Evolutionary conservation across 1,284 basidiomycete species (phyloP).

Genomic region (Boletus semigastroideus): DNA sequence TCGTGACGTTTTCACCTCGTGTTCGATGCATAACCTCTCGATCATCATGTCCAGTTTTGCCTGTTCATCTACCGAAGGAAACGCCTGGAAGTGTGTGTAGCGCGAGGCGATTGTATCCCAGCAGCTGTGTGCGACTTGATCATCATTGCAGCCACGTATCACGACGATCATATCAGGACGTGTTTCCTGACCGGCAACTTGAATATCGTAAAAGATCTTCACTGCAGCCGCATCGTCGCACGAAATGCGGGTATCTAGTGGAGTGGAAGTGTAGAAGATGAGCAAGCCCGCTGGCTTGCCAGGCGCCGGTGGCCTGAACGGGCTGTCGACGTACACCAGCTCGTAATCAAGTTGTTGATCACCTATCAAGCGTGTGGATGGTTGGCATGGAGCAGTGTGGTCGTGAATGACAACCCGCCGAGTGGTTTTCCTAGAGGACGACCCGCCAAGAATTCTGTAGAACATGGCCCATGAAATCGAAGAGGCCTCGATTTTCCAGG

Average conservation of each 20-base stretch:
- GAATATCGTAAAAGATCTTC: not conserved
- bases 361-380: not conserved
- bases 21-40: not conserved
- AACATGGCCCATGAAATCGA: not conserved
- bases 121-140: not conserved
- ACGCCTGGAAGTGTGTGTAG: not conserved
- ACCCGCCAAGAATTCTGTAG: not conserved
- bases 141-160: not conserved
- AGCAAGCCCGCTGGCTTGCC: not conserved
- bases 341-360: not conserved
- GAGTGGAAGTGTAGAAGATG: constrained; percentile 5
- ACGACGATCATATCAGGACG: constrained; percentile 4
- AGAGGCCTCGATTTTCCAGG: constrained; percentile 1
- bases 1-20: not conserved
- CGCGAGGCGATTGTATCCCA: not conserved
- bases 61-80: not conserved
- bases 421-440: not conserved
- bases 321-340: not conserved
- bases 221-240: not conserved
- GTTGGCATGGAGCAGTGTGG: not conserved
- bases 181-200: not conserved
- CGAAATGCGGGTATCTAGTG: not conserved
- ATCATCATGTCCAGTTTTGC: not conserved
- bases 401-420: constrained; percentile 1
- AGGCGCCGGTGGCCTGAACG: not conserved